Base-by-base conservation (phyloP, 768 basidiomycete species). In the Nevesoporus exiguus region DNA sequence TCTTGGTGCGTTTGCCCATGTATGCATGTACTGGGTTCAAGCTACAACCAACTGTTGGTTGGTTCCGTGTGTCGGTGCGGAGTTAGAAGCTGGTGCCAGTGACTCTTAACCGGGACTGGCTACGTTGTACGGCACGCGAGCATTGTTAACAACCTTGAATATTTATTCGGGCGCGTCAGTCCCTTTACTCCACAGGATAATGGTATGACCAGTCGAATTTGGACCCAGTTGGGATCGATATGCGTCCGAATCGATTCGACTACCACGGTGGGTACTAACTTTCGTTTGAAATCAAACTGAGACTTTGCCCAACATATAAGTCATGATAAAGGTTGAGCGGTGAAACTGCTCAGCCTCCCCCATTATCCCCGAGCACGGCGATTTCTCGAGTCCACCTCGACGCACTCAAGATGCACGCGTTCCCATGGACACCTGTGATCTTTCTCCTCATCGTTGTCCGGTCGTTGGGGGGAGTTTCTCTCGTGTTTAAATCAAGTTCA, bases 1-100 rank as follows among this genome's bases (percentile, higher is more conserved):
- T 52, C 21, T 71, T 74, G 49, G 72, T 68, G 55, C 71, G 72
- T 66, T 77, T 81, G 58, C 71, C 70, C 75, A 75, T 75, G 31
- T 22, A 51, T 39, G 10, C 14, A 13, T 11, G 17, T 10, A 29
- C 41, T 22, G 0, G 21, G 24, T 3, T 34, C 6, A 15, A n/a
- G n/a, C n/a, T 29, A 8, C 27, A 29, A 29, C 8, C 27, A n/a
- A n/a, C 27, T 8, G 27, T 8, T 29, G 27, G 9, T 21, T 11
- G 21, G 24, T 40, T 25, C 27, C 27, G 27, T 5, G 8, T 6
- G 25, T 30, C 1, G 24, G 14, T 19, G 57, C 61, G 61, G 54
- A 56, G 54, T 56, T 54, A 21, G 5, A 29, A 29, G 27, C 27
- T 8, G 27, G 27, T 29, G 27, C 4, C 8, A 8, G 4, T 29